Base-by-base conservation (phyloP, 768 basidiomycete species). In the Dendrothele bispora region DNA sequence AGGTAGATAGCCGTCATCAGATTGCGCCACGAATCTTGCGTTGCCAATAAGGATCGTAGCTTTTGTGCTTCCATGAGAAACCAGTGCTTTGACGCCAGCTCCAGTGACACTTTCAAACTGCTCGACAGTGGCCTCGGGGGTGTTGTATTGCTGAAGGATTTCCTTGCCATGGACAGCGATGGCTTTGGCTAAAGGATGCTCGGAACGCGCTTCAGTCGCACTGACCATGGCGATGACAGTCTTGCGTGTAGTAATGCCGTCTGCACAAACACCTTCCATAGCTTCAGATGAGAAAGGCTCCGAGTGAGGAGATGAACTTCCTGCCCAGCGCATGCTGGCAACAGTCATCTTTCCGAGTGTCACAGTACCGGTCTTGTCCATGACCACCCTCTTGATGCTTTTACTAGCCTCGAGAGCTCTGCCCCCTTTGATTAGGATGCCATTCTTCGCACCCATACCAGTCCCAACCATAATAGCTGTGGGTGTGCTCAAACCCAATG, bases 401-500 rank as follows among this genome's bases (percentile, higher is more conserved):
- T 81, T 84, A 66, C 92, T 93, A 3, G 91, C 93, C 62, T 99
- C 97, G 22, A 99, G 73, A 3, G 97, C 95, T 12, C 88, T 77
- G 2, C 95, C 97, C 18, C 97, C 95, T 64, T 99, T 99, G 81
- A 99, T 98, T 38, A 99, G 70, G 50, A 99, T 98, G 0, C 97
- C 95, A 58, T 98, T 95, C 71, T 88, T 80, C 7, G 97, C 97
- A 2, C 97, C 97, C 48, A 98, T 84, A 1, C 97, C 97, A 0
- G 95, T 98, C 15, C 97, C 97, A 26, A 98, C 97, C 97, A 98
- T 98, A 68, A 98, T 93, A 2, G 95, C 97, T 0, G 97, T 98
- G 1, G 97, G 97, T 0, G 95, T 98, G 46, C 91, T 91, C 49
- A 98, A 77, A 4, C 95, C 97, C 27, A 99, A 79, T 0, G 97